A percentile compares a stretch with the other conserved stretches of the same genome.
These are phyloP conservation scores for Diaporthe ampelina DNA, from an alignment of 2,329 filamentous ascomycete genomes.

Conservation along the genomic window DNA sequence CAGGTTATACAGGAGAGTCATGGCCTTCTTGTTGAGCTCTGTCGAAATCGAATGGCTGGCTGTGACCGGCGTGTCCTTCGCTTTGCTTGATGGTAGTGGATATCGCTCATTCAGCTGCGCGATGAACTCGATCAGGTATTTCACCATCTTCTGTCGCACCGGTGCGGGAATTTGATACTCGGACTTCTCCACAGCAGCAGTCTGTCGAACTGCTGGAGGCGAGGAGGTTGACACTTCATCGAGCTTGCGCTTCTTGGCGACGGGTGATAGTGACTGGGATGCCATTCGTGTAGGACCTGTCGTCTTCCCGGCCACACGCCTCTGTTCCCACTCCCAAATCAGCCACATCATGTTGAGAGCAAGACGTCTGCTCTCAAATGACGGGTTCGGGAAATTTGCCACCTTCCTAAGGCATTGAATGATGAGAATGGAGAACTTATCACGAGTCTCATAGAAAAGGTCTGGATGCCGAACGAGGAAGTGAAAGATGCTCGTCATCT, in stretches of 20 bases:
- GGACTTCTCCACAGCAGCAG: slow-evolving; percentile 63
- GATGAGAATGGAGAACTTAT: slow-evolving; percentile 90
- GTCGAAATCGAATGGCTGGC: slow-evolving; percentile 69
- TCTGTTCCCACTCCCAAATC: slow-evolving; percentile 93
- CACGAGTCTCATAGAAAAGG: slow-evolving; percentile 93
- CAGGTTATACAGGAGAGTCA: slow-evolving; percentile 85
- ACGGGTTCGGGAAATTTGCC: slow-evolving; percentile 84
- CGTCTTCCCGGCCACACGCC: slow-evolving; percentile 76
- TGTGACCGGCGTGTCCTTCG: slow-evolving; percentile 66
- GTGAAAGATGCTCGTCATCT: slow-evolving; percentile 97
- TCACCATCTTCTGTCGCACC: slow-evolving; percentile 85
- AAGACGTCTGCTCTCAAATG: slow-evolving; percentile 91
- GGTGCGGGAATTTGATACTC: slow-evolving; percentile 78
- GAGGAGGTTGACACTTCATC: slow-evolving; percentile 71
- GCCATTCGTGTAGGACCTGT: slow-evolving; percentile 53
- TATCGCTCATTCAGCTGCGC: slow-evolving; percentile 90
- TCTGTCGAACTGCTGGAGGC: slow-evolving; percentile 64
- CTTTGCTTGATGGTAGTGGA: slow-evolving; percentile 78
- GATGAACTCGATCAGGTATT: slow-evolving; percentile 96
- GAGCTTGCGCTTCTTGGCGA: slow-evolving; percentile 81
- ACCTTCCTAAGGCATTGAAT: slow-evolving; percentile 92
- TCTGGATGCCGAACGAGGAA: slow-evolving; percentile 94
- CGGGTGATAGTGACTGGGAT: slow-evolving; percentile 77
- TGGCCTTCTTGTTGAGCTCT: slow-evolving; percentile 88
- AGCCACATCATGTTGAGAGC: slow-evolving; percentile 91